A percentile compares a stretch with the other conserved stretches of the same genome.
Evolutionary conservation across 192 early-diverging fungal species (phyloP).

Genomic region (Entomortierella beljakovae): DNA sequence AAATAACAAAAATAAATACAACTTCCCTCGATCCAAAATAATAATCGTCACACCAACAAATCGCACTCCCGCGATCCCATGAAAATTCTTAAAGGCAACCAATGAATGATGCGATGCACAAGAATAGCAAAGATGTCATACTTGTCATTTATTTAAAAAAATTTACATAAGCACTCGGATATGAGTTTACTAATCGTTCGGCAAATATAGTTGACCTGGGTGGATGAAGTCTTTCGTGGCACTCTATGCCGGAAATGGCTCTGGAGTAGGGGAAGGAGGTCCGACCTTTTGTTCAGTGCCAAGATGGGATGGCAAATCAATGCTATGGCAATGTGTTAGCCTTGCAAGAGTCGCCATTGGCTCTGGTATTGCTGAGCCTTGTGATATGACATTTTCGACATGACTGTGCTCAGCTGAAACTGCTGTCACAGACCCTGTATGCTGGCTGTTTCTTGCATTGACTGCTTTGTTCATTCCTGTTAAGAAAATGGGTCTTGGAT

Average conservation of each 20-base stretch:
- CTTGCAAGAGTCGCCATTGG: conserved; percentile 4
- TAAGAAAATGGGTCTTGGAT: no score
- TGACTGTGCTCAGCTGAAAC: neutral
- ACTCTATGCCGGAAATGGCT: conserved; percentile 12
- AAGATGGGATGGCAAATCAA: neutral
- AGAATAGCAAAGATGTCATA: no score
- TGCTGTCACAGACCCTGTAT: conserved; percentile 2
- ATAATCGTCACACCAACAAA: neutral
- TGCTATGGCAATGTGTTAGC: neutral
- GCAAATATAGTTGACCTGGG: no score
- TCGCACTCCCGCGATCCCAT: neutral
- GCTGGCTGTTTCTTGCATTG: neutral
- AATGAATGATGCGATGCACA: no score
- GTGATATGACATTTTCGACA: neutral
- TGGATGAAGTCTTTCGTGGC: neutral
- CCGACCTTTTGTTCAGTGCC: neutral
- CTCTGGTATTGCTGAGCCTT: conserved; percentile 3
- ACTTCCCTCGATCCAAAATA: neutral
- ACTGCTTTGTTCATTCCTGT: no score
- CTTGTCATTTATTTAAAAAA: no score
- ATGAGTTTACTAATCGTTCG: no score
- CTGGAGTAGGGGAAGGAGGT: conserved; percentile 11
- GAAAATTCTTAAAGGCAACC: no score
- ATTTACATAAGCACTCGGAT: no score
- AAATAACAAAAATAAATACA: neutral